A percentile compares a stretch with the other conserved stretches of the same genome.
phyloP scores from a whole-genome alignment of 805 yeast species.

The Candida loeiensis region DNA sequence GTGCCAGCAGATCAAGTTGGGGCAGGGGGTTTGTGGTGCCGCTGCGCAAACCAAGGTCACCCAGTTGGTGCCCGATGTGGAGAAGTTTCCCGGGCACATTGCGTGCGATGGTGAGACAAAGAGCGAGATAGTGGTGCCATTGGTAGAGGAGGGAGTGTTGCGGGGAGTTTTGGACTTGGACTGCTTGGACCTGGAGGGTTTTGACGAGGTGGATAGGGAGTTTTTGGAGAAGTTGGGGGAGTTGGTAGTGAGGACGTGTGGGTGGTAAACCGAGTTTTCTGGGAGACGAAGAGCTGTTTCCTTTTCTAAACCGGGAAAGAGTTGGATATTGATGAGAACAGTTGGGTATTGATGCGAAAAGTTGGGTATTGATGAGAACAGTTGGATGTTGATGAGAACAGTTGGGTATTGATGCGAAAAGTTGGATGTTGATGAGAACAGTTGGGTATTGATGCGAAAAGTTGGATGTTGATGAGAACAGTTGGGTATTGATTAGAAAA shows the following conservation, averaged over 20 bases:
- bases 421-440: too few species aligned
- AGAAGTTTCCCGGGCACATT: conserved; percentile 83
- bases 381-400: too few species aligned
- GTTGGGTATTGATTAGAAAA: too few species aligned
- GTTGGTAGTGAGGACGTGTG: conserved; percentile 34
- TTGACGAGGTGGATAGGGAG: conserved; percentile 57
- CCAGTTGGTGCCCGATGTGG: conserved; percentile 76
- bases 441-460: too few species aligned
- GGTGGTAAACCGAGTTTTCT: conserved; percentile 1
- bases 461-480: too few species aligned
- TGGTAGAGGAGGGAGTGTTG: conserved; percentile 34
- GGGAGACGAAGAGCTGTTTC: neutral
- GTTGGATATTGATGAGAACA: too few species aligned
- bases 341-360: too few species aligned
- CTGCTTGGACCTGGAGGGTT: conserved; percentile 62
- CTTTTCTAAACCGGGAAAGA: too few species aligned
- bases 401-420: too few species aligned
- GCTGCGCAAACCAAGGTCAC: conserved; percentile 62
- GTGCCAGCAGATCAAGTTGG: conserved; percentile 75
- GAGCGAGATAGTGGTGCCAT: conserved; percentile 90
- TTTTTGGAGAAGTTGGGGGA: conserved; percentile 59
- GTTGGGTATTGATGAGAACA: too few species aligned
- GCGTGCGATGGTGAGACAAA: conserved; percentile 96
- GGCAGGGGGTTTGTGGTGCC: conserved; percentile 88
- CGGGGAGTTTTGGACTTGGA: conserved; percentile 87